Evolutionary conservation across 1,284 basidiomycete genomes (phyloP).

Genomic region (Rhodofomes roseus): DNA sequence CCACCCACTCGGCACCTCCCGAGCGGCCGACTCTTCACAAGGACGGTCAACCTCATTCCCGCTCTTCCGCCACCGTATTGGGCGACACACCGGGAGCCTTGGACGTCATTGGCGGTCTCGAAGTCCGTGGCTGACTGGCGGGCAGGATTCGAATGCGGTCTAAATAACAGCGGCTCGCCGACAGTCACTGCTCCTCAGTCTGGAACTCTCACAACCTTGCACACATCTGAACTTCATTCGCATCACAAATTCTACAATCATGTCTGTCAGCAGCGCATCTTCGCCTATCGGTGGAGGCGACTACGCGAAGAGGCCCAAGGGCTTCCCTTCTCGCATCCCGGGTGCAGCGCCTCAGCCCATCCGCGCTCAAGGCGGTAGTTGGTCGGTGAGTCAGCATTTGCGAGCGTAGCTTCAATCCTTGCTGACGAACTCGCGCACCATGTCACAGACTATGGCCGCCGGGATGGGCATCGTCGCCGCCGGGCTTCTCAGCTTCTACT

Average conservation of each 20-base stretch:
- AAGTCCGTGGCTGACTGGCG: background rate
- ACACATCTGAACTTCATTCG: background rate
- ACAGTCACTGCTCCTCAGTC: background rate
- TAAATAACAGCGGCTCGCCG: background rate
- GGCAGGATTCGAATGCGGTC: background rate
- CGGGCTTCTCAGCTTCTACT: conserved; percentile 15
- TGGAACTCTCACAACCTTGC: background rate
- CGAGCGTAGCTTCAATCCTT: background rate
- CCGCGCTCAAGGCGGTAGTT: conserved; percentile 10
- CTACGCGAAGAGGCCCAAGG: background rate
- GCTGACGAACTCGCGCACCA: background rate
- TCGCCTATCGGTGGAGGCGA: background rate
- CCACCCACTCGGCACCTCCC: background rate
- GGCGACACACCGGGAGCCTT: background rate
- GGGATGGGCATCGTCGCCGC: conserved; percentile 17
- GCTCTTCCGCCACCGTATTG: background rate
- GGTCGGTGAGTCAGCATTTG: conserved; percentile 6
- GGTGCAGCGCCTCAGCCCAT: conserved; percentile 1
- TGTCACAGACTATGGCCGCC: conserved; percentile 11
- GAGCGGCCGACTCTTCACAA: background rate
- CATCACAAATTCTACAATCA: background rate
- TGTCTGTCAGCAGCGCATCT: background rate
- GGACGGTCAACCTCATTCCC: background rate
- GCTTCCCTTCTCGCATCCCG: conserved; percentile 1
- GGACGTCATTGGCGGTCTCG: background rate